Evolutionary conservation across 2,329 filamentous ascomycete genomes (phyloP), one percentile per base, ranked within the genome.

Genomic region (Penicillium sp.): DNA sequence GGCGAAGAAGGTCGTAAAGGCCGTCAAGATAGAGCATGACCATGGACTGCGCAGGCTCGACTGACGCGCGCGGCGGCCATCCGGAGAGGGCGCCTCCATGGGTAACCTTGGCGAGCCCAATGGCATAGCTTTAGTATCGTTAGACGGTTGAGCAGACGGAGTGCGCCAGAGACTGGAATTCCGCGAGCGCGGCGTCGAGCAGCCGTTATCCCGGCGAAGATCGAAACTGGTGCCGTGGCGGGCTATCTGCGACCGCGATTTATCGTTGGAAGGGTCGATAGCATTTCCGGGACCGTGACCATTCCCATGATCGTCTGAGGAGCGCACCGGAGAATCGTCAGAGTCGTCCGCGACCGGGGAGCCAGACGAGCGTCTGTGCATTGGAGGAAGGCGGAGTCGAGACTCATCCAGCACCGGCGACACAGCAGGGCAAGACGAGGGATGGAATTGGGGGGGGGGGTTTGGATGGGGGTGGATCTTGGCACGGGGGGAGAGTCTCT

Each of bases 21-120:
- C 75, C 1, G 85, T 87, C 59, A 85, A 75, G 37, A 84, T 77
- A 44, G 87, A 88, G 71, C 82, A 86, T 56, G 84, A 79, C 87
- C 88, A 90, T 1, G 86, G 85, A 70, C 82, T 88, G 67, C 81
- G 83, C 67, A 82, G 74, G 58, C 81, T 80, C 45, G 78, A 75
- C 56, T 79, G 77, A 65, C 80, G 79, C 60, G 73, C 75, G 42
- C 72, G 73, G 47, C 73, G 75, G 44, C 73, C 67, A 53, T 80
- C 78, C 12, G 76, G 69, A 26, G 76, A 73, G 28, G 68, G 58
- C 19, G 70, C 65, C 65, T 79, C 77, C 69, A 76, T 76, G 6
- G 73, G 71, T 57, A 78, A 69, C 60, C 74, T 73, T 55, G 74
- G 76, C n/a, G 74, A 75, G 40, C 73, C 72, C 73, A 79, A 72